Conservation (phyloP, 73 alveolate species). For the Stentor coeruleus region DNA sequence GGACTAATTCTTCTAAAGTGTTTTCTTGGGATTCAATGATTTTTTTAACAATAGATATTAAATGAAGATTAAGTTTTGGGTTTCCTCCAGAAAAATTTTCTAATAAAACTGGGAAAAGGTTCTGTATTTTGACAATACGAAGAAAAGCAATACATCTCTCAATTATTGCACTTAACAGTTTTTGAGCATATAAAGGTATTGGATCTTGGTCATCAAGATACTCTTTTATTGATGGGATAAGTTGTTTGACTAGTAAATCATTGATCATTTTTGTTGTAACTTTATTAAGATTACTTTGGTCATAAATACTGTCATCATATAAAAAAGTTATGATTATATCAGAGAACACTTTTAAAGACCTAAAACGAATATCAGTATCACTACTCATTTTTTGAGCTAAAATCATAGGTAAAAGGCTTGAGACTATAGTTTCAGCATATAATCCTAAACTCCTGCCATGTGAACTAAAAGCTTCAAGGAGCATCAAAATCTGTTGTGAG, state of each 20-base stretch:
- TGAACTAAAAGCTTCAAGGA: conserved; percentile 37
- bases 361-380: conserved; percentile 59
- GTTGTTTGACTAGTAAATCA: conserved; percentile 49
- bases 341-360: conserved; percentile 68
- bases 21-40: conserved; percentile 51
- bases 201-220: conserved; percentile 36
- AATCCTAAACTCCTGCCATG: conserved; percentile 15
- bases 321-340: conserved; percentile 67
- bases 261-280: conserved; percentile 57
- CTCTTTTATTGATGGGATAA: conserved; percentile 42
- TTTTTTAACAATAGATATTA: conserved; percentile 41
- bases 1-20: conserved; percentile 36
- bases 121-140: conserved; percentile 33
- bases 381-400: neutral
- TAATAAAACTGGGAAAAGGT: conserved; percentile 32
- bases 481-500: conserved; percentile 26
- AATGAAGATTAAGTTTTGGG: conserved; percentile 56
- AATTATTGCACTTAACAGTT: conserved; percentile 24
- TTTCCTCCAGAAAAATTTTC: conserved; percentile 52
- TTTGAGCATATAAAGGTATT: conserved; percentile 36
- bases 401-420: conserved; percentile 25
- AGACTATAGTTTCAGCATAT: neutral
- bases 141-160: conserved; percentile 13
- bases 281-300: conserved; percentile 48
- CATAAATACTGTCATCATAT: conserved; percentile 68